Evolutionary conservation across 2,329 filamentous ascomycete genomes (phyloP).

Genomic region (Aspergillus niger): DNA sequence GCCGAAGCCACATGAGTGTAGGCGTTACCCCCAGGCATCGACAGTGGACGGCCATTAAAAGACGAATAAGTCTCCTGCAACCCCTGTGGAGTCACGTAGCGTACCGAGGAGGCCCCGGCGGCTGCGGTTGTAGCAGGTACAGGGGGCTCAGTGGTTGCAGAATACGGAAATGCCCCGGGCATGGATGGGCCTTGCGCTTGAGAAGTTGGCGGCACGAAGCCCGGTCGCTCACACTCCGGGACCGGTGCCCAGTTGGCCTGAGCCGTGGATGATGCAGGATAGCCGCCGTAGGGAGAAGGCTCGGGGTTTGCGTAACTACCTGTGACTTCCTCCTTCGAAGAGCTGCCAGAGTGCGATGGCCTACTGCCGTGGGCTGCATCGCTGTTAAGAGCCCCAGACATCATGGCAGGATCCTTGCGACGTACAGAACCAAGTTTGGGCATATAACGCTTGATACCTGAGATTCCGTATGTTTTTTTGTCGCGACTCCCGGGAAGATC

Average conservation of each 20-base stretch:
- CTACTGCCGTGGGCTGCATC: conserved; percentile 10
- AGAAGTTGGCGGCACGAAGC: conserved; percentile 43
- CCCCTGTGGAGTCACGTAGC: conserved; percentile 32
- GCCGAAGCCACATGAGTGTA: conserved; percentile 22
- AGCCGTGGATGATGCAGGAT: conserved; percentile 16
- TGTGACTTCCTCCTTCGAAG: conserved; percentile 18
- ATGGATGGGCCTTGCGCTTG: conserved; percentile 29
- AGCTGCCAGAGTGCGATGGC: conserved; percentile 12
- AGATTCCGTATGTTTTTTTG: too few species aligned
- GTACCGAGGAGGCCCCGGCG: conserved; percentile 30
- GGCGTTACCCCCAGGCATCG: conserved; percentile 14
- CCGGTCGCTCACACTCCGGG: conserved; percentile 44
- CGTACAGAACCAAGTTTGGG: conserved; percentile 9
- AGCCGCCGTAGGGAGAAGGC: conserved; percentile 21
- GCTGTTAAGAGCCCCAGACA: conserved; percentile 23
- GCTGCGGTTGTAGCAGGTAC: conserved; percentile 22
- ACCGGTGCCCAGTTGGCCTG: conserved; percentile 41
- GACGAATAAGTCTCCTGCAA: conserved; percentile 26
- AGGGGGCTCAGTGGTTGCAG: conserved; percentile 25
- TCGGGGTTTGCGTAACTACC: conserved; percentile 37
- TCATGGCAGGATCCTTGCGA: conserved; percentile 15
- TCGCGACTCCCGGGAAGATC: conserved; percentile 23
- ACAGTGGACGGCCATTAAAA: conserved; percentile 18
- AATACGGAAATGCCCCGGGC: conserved; percentile 35
- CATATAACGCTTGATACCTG: too few species aligned